These are phyloP conservation scores for Aspergillus fumigatiaffinis DNA, from an alignment of 2,329 filamentous ascomycete genomes.

Conservation along the genomic window DNA sequence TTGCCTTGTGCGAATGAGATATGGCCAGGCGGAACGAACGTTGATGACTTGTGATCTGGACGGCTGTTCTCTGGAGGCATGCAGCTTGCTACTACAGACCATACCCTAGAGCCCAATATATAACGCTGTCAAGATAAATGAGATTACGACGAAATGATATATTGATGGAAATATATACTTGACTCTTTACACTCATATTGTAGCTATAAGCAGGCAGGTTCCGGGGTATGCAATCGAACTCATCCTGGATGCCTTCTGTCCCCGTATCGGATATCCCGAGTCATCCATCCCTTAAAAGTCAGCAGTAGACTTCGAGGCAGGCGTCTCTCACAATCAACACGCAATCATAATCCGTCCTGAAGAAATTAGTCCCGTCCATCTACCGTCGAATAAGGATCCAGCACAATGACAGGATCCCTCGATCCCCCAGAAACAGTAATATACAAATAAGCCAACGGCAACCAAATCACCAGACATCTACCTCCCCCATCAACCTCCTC, in stretches of 20 bases:
- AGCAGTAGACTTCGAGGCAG: neutral
- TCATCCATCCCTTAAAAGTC: neutral
- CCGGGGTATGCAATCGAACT: neutral
- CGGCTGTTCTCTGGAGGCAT: neutral
- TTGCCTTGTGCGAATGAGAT: too few relatives aligned
- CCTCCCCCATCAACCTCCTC: conserved; percentile 11
- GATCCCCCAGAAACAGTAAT: conserved; percentile 14
- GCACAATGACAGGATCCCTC: conserved; percentile 6
- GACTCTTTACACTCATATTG: neutral
- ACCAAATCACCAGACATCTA: conserved; percentile 26
- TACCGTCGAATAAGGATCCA: neutral
- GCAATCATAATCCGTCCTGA: neutral
- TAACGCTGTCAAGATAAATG: neutral
- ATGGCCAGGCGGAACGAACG: neutral
- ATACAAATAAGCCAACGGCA: conserved; percentile 21
- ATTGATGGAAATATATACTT: neutral
- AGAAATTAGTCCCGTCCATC: too few relatives aligned
- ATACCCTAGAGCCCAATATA: neutral
- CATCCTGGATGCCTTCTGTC: neutral
- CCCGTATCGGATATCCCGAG: neutral
- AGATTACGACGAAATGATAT: neutral
- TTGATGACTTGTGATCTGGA: neutral
- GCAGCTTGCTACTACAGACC: neutral
- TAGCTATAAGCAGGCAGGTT: too few relatives aligned
- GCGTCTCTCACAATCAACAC: too few relatives aligned